Evolutionary conservation across 441 rosid genomes (phyloP).

Genomic region (Omphalea diandra): DNA sequence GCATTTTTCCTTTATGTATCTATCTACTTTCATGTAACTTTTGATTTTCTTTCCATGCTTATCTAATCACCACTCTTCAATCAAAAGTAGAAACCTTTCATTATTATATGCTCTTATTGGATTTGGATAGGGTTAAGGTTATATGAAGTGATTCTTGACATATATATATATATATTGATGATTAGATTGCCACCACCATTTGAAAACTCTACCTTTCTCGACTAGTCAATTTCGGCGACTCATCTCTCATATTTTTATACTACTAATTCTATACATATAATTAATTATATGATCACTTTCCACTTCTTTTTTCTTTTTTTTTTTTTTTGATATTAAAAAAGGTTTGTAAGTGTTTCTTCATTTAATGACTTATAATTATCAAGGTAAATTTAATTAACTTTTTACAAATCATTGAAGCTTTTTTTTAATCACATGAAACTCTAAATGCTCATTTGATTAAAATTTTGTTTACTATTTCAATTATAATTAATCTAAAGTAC

Average conservation of each 20-base stretch:
- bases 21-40: background rate
- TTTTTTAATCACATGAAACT: no score
- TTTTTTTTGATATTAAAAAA: no score
- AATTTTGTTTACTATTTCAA: no score
- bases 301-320: no score
- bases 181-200: background rate
- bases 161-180: no score
- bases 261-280: background rate
- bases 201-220: background rate
- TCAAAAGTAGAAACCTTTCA: background rate
- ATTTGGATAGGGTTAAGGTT: constrained; percentile 5
- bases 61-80: background rate
- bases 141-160: background rate
- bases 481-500: no score
- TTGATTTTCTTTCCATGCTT: constrained; percentile 1
- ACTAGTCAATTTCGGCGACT: constrained; percentile 4
- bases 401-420: no score
- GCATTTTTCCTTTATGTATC: background rate
- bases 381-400: no score
- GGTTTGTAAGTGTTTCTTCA: no score
- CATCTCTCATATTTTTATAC: background rate
- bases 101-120: background rate
- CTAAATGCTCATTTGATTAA: no score
- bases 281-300: background rate
- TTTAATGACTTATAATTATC: no score